These are phyloP conservation scores for Citrus australasica DNA, from an alignment of 345 rosid species.

Conservation along the genomic window DNA sequence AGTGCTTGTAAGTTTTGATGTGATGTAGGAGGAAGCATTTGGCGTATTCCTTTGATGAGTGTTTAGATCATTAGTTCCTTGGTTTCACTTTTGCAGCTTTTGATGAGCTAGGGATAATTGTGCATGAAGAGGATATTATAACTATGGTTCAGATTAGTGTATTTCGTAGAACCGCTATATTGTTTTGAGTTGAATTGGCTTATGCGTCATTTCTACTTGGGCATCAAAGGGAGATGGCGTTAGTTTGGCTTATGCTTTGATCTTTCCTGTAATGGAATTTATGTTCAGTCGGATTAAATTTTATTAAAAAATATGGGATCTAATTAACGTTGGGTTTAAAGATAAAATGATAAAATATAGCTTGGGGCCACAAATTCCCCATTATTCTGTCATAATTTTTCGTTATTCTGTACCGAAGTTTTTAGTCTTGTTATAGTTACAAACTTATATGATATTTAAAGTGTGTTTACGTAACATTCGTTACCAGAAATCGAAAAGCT, in stretches of 20 bases:
- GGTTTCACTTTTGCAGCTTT: neutral
- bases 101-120: neutral
- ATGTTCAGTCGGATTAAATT: too few species aligned
- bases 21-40: neutral
- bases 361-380: too few species aligned
- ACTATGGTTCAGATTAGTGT: neutral
- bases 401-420: fast-evolving
- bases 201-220: neutral
- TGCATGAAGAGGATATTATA: neutral
- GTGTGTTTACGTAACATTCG: too few species aligned
- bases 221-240: too few species aligned
- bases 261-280: too few species aligned
- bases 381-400: too few species aligned
- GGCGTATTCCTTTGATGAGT: neutral
- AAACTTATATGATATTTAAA: too few species aligned
- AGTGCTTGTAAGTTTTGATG: neutral
- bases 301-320: too few species aligned
- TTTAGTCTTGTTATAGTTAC: too few species aligned
- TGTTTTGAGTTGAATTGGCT: neutral
- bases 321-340: neutral
- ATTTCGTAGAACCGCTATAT: neutral
- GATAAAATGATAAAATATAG: neutral
- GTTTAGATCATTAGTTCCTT: neutral
- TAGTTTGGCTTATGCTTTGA: too few species aligned
- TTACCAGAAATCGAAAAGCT: too few species aligned